Evolutionary conservation across 2,329 filamentous ascomycete species (phyloP), one percentile per base, ranked within the genome.

Genomic region (Pseudocercospora cruenta): DNA sequence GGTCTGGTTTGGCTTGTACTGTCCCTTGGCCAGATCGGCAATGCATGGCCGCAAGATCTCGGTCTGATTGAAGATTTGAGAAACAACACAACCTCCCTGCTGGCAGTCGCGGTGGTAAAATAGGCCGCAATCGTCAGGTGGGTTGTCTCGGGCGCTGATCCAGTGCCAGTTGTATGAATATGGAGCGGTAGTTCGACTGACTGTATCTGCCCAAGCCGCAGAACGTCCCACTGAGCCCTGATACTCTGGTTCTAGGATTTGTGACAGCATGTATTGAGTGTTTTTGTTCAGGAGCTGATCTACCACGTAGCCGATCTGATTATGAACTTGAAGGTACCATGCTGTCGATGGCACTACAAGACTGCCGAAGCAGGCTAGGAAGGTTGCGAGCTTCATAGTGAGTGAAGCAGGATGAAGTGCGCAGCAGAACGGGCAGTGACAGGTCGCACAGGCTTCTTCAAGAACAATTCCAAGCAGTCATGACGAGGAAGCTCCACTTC

Each of bases 161-260:
- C 78, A 81, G 62, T 80, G 78, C 79, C 79, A 80, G 59, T 79
- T 78, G 63, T 80, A 80, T 10, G 76, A 79, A 64, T 78, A 80
- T n/a, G 74, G 74, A n/a, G 78, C 78, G 68, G 79, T 74, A 19
- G 70, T 65, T 2, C 77, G 79, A 53, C 80, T 78, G 2, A 78
- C 78, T 21, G 71, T 73, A 59, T 80, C 78, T 31, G 78, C 78
- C 79, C 78, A 80, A 33, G 54, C 26, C 10, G 78, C 78, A 43
- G 79, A 78, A 78, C 77, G 39, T 73, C 79, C 79, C 33, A 81
- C 77, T 0, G 78, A 80, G 45, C 76, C 74, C 62, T 79, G 76
- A 65, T 80, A 80, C 65, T 78, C 69, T 1, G 78, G 78, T 63
- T 79, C 78, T 60, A 80, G 78, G 51, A 81, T 76, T 6, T 77